phyloP scores from a whole-genome alignment of 106 monocot species.

The Hemerocallis citrina region DNA sequence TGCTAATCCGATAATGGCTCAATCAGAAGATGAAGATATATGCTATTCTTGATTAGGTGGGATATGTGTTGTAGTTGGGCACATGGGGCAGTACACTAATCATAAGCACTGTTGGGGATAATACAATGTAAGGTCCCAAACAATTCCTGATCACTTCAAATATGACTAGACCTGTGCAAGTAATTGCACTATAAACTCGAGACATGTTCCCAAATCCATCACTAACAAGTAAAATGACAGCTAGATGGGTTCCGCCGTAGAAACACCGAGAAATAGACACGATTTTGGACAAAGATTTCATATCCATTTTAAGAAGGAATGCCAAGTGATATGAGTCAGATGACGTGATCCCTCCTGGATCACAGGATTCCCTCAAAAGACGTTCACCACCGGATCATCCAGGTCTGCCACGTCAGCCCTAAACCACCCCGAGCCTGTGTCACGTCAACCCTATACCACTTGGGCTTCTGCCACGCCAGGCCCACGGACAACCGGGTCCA shows the following conservation, averaged over 20 bases:
- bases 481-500: no score
- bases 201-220: background rate
- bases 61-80: slow-evolving; percentile 18
- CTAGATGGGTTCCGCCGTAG: background rate
- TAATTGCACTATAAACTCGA: slow-evolving; percentile 1
- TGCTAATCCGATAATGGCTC: background rate
- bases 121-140: background rate
- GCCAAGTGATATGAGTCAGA: no score
- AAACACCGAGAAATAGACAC: background rate
- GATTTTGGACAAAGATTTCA: background rate
- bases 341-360: no score
- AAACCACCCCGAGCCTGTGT: no score
- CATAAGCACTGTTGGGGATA: background rate
- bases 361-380: no score
- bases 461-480: no score
- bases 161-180: background rate
- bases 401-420: no score
- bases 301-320: background rate
- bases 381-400: no score
- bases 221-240: background rate
- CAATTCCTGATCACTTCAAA: slow-evolving; percentile 8
- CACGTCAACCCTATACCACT: no score
- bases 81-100: background rate
- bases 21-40: no score
- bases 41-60: no score